Conservation (phyloP, 192 early-diverging fungal genomes). For the Coemansia sp. region DNA sequence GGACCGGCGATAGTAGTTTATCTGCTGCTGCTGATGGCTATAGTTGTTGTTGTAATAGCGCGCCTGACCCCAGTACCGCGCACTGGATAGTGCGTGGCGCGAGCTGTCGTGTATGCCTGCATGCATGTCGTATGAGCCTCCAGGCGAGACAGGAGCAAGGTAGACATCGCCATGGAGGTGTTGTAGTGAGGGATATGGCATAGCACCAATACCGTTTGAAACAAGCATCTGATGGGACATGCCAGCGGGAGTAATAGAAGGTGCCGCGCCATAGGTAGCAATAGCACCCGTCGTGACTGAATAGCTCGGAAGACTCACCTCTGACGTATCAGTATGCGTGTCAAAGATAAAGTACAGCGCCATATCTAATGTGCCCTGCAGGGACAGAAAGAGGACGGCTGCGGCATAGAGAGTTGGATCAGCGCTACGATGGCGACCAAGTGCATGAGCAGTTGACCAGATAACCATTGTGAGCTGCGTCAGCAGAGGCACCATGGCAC, state of each 20-base stretch:
- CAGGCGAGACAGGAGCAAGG: neutral
- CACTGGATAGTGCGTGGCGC: neutral
- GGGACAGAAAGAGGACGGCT: constrained; percentile 32
- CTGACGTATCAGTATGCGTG: constrained; percentile 30
- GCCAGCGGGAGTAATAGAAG: too few species aligned
- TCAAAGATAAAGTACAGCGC: constrained; percentile 45
- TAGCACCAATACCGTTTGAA: neutral
- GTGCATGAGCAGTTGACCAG: constrained; percentile 36
- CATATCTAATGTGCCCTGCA: constrained; percentile 42
- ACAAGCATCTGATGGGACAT: constrained; percentile 1
- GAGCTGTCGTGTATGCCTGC: constrained; percentile 2
- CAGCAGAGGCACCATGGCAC: constrained; percentile 37
- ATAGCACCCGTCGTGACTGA: too few species aligned
- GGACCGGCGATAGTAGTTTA: constrained; percentile 10
- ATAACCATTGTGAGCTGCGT: constrained; percentile 44
- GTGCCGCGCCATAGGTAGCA: too few species aligned
- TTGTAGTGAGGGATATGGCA: constrained; percentile 9
- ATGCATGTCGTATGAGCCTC: constrained; percentile 8
- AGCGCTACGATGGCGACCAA: neutral
- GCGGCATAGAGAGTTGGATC: constrained; percentile 12
- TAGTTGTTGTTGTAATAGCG: neutral
- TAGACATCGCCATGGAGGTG: constrained; percentile 13
- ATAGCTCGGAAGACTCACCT: constrained; percentile 24
- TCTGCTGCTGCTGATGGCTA: neutral
- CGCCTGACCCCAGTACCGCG: neutral